Evolutionary conservation across 179 eudicot species (phyloP).

Genomic region (Kewa caespitosa): DNA sequence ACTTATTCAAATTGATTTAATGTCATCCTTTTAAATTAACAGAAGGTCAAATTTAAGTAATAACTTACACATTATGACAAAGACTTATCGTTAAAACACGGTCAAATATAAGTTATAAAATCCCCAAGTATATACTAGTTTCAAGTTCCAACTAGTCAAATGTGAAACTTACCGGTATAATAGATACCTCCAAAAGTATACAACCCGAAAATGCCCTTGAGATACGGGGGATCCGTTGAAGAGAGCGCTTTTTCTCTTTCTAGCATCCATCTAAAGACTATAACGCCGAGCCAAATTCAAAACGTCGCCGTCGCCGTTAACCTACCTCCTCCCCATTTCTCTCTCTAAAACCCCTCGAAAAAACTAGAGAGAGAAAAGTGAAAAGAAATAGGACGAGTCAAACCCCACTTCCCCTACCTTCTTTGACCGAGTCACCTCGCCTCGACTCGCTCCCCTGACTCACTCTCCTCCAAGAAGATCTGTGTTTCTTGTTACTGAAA

Average conservation of each 20-base stretch:
- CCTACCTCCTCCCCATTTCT: slow-evolving; percentile 8
- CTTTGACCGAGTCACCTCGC: slow-evolving; percentile 36
- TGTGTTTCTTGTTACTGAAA: neutral
- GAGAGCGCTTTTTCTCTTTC: neutral
- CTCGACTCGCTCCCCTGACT: slow-evolving; percentile 1
- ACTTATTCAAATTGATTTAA: too few species aligned
- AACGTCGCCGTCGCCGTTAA: slow-evolving; percentile 32
- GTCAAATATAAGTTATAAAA: too few species aligned
- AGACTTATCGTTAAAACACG: too few species aligned
- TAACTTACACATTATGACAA: too few species aligned
- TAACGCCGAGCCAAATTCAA: neutral
- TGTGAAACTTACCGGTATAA: too few species aligned
- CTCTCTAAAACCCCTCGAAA: neutral
- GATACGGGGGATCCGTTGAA: neutral
- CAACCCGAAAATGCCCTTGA: neutral
- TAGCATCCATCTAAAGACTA: neutral
- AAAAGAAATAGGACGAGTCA: slow-evolving; percentile 32
- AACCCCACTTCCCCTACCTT: slow-evolving; percentile 36
- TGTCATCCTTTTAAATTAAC: too few species aligned
- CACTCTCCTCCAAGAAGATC: slow-evolving; percentile 7
- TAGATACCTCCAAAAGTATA: too few species aligned
- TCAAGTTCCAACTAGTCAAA: too few species aligned
- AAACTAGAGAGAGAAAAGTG: neutral
- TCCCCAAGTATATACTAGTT: too few species aligned
- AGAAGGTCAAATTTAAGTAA: too few species aligned